phyloP scores from a whole-genome alignment of 331 rosid genomes.

The Saraca asoca region DNA sequence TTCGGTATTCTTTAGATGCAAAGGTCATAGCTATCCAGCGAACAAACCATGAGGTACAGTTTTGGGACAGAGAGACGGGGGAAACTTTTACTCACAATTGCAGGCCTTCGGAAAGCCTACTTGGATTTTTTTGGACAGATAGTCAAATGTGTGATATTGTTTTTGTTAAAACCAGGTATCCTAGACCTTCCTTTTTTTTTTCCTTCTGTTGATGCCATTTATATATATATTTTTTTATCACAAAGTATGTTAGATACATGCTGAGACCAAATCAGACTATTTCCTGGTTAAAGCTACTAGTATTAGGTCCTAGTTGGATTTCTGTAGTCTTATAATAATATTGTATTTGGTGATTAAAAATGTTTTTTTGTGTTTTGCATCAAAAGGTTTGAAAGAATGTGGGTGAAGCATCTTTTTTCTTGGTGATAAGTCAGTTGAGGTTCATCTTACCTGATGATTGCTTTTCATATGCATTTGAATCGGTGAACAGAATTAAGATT shows the following conservation, averaged over 20 bases:
- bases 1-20: constrained; percentile 83
- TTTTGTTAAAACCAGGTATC: constrained; percentile 85
- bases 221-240: background rate
- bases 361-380: too few relatives aligned
- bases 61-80: constrained; percentile 76
- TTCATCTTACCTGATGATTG: background rate
- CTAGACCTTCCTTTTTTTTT: constrained; percentile 4
- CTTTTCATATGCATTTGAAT: constrained; percentile 2
- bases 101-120: constrained; percentile 71
- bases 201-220: constrained; percentile 20
- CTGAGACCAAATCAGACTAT: constrained; percentile 14
- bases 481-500: background rate
- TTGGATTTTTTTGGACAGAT: constrained; percentile 98
- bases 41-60: constrained; percentile 74
- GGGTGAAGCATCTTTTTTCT: constrained; percentile 2
- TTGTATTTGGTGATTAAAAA: background rate
- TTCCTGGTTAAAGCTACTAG: constrained; percentile 20
- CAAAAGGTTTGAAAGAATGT: constrained; percentile 6
- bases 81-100: constrained; percentile 75
- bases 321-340: constrained; percentile 19
- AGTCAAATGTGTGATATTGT: constrained; percentile 79
- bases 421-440: background rate
- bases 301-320: constrained; percentile 7
- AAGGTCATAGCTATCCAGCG: constrained; percentile 84
- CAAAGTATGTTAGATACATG: constrained; percentile 6